Base-by-base conservation (phyloP, 768 basidiomycete genomes). In the Pisolithus tinctorius region DNA sequence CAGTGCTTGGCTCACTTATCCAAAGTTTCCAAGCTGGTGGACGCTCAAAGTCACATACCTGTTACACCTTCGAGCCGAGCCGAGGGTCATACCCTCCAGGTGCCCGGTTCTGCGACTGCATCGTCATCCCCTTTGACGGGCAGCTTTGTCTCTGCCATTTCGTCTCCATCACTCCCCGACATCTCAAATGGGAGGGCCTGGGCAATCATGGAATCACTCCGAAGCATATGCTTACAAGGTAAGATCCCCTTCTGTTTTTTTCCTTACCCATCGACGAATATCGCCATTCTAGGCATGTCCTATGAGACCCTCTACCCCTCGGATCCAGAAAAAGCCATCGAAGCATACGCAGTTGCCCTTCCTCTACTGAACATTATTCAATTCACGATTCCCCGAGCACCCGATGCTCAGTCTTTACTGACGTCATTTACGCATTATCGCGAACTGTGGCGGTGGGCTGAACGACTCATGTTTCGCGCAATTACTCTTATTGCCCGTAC, bases 371-470 rank as follows among this genome's bases (percentile, higher is more conserved):
- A 71, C 3, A 60, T 71, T 26, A 65, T 79, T 36, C 72, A 74
- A 46, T 65, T 71, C 34, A 79, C 81, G 51, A 74, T 82, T 30
- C 70, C 71, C 16, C 65, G 58, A 34, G 49, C 67, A 38, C 64
- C 61, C 26, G 61, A 58, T 46, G 56, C 50, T 56, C 63, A 57
- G 47, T 27, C 44, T 1, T 62, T 48, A 51, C 62, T 29, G 70
- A 69, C 77, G 2, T 74, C 82, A 4, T 92, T 92, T 58, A 63
- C 70, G 4, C 77, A 77, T 43, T 82, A 87, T 50, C 84, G 86
- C 6, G 93, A 97, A 60, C 74, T 94, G 9, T 93, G 90, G 75
- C 76, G 92, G 46, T 93, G 89, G 88, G 74, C 80, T 3, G 91
- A 95, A 58, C 76, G 83, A 17, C 74, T 90, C 23, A 71, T 93